Conservation (phyloP, 306 rosid genomes). For the Inga laurina region DNA sequence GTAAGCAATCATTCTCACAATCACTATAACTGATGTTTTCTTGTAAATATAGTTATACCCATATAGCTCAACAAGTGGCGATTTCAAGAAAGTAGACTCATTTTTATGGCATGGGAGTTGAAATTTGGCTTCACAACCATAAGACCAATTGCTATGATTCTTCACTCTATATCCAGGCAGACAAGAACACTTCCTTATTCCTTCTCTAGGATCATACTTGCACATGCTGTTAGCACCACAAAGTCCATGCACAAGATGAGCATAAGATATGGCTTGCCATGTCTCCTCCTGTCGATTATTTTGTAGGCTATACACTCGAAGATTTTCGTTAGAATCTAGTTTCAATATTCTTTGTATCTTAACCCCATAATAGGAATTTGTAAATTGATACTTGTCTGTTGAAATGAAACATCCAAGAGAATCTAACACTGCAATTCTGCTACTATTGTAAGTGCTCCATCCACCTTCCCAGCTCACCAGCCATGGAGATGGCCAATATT, state of each 20-base stretch:
- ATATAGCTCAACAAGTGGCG: neutral
- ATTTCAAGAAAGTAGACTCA: neutral
- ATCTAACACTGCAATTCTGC: neutral
- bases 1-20: constrained; percentile 24
- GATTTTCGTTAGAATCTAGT: neutral
- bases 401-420: neutral
- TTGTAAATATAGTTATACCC: constrained; percentile 13
- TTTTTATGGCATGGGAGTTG: constrained; percentile 1
- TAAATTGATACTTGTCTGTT: neutral
- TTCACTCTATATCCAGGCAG: constrained; percentile 5
- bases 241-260: constrained; percentile 28
- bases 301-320: neutral
- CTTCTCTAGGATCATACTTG: neutral
- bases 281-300: constrained; percentile 4
- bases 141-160: constrained; percentile 19
- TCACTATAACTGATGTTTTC: neutral
- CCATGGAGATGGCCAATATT: constrained; percentile 21
- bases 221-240: constrained; percentile 43
- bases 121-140: constrained; percentile 39
- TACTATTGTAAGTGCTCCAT: neutral
- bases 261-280: constrained; percentile 21
- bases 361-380: neutral
- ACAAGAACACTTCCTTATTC: neutral
- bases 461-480: neutral
- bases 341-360: neutral